Evolutionary conservation across 768 basidiomycete genomes (phyloP).

Genomic region (Porphyrellus cyaneotinctus): DNA sequence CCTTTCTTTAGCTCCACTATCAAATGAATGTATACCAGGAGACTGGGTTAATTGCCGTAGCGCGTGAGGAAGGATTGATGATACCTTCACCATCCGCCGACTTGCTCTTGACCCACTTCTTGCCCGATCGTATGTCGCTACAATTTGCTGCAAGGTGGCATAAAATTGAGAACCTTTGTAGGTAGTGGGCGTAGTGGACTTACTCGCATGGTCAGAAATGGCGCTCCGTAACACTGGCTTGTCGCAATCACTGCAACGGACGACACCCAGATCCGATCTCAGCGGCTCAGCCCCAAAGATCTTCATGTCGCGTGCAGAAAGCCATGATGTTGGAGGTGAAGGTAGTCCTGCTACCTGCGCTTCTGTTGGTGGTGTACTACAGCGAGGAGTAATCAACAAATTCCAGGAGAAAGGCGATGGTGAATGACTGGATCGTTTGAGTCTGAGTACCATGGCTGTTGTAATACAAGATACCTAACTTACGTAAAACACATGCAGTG

Average conservation of each 20-base stretch:
- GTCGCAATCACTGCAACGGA: slow-evolving; percentile 75
- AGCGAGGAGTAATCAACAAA: slow-evolving; percentile 31
- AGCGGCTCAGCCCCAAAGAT: slow-evolving; percentile 79
- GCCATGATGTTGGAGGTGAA: slow-evolving; percentile 81
- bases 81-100: slow-evolving; percentile 45
- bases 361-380: slow-evolving; percentile 30
- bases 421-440: slow-evolving; percentile 40
- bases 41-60: slow-evolving; percentile 2
- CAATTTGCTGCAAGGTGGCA: slow-evolving; percentile 49
- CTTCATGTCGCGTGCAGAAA: slow-evolving; percentile 84
- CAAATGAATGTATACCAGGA: slow-evolving; percentile 3
- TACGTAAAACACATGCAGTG: slow-evolving; percentile 24
- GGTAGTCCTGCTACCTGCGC: slow-evolving; percentile 43
- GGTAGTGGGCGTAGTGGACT: slow-evolving; percentile 18
- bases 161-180: slow-evolving; percentile 1
- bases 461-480: neutral
- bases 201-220: slow-evolving; percentile 73
- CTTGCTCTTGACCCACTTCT: slow-evolving; percentile 58
- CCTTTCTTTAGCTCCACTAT: slow-evolving; percentile 45
- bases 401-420: slow-evolving; percentile 67
- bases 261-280: slow-evolving; percentile 58
- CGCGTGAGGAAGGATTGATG: neutral
- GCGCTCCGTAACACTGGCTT: slow-evolving; percentile 79
- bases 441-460: slow-evolving; percentile 37
- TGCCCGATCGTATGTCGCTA: slow-evolving; percentile 49